Evolutionary conservation across 73 alveolate genomes (phyloP), one percentile per base, ranked within the genome.

Genomic region (Paramecium sonneborni): DNA sequence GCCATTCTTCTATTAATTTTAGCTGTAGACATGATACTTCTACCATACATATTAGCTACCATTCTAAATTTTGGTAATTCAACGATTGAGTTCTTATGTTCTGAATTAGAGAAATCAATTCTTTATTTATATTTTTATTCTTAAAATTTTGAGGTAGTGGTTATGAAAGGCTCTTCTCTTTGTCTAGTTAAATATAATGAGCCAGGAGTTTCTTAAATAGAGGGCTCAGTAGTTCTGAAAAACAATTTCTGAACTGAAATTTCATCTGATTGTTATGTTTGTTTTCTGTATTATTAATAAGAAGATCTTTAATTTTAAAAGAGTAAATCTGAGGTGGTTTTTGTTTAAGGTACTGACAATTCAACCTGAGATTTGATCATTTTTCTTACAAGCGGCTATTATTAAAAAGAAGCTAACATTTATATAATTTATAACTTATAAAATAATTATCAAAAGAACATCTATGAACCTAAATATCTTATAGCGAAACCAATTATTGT

Each of bases 401-500:
- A 35, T 74, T 74, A 34, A 74, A 70, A 74, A 15, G 32, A 37
- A 14, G 35, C 67, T 37, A 74, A 74, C 37, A 74, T 85, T 30
- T 86, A 34, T 57, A 20, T 86, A 32, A 12, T 9, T n/a, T 11
- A 18, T n/a, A 52, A 52, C 26, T 52, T 52, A 52, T 52, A 52
- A 52, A 52, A 52, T 18, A 18, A 24, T 62, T 41, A 69, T 88
- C 94, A 88, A 72, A 88, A 88, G 46, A 88, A 44, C 26, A 88
- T 43, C 43, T 88, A 67, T 48, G 94, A 76, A 14, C 91, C 93
- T n/a, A 62, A 74, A 68, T 96, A 95, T 91, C 99, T 97, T 5
- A 97, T 37, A 30, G 85, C 58, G 72, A 97, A 96, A 12, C 97
- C 99, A 48, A 94, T 57, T 9, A 52, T 41, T 32, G 96, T 93